phyloP scores from a whole-genome alignment of 2,329 filamentous ascomycete genomes.

The Claviceps lovelessii region DNA sequence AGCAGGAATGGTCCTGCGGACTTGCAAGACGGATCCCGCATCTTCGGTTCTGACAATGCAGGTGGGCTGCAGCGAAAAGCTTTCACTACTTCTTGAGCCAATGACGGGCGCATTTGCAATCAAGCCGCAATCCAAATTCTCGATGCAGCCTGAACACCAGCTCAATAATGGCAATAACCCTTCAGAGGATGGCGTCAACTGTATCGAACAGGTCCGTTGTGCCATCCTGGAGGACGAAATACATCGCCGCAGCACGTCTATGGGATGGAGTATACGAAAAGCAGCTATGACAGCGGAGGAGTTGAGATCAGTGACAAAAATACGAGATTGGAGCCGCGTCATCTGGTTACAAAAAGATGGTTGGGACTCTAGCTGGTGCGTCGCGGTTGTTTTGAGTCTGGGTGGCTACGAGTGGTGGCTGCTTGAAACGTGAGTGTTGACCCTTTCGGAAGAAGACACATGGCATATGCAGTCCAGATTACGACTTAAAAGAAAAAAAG shows the following conservation, averaged over 20 bases:
- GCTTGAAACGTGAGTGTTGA: constrained; percentile 40
- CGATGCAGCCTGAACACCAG: constrained; percentile 44
- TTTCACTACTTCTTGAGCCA: constrained; percentile 57
- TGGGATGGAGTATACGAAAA: constrained; percentile 47
- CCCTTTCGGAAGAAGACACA: neutral
- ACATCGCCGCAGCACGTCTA: constrained; percentile 41
- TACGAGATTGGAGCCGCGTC: constrained; percentile 47
- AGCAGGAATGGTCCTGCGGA: constrained; percentile 41
- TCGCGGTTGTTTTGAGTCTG: constrained; percentile 56
- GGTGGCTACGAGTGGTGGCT: constrained; percentile 70
- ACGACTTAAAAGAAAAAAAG: neutral
- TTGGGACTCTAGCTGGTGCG: constrained; percentile 61
- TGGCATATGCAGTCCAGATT: constrained; percentile 6
- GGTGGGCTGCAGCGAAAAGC: constrained; percentile 46
- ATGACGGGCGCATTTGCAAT: constrained; percentile 65
- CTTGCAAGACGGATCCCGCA: constrained; percentile 47
- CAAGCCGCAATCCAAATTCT: constrained; percentile 45
- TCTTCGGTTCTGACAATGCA: constrained; percentile 56
- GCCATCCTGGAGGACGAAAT: constrained; percentile 48
- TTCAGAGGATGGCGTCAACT: constrained; percentile 39
- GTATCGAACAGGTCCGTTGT: constrained; percentile 49
- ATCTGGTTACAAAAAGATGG: constrained; percentile 55
- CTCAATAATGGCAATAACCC: constrained; percentile 48
- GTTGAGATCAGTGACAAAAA: constrained; percentile 45
- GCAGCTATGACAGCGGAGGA: constrained; percentile 37